Evolutionary conservation across 2,329 filamentous ascomycete genomes (phyloP).

Genomic region (Calonectria pseudoturangicola): DNA sequence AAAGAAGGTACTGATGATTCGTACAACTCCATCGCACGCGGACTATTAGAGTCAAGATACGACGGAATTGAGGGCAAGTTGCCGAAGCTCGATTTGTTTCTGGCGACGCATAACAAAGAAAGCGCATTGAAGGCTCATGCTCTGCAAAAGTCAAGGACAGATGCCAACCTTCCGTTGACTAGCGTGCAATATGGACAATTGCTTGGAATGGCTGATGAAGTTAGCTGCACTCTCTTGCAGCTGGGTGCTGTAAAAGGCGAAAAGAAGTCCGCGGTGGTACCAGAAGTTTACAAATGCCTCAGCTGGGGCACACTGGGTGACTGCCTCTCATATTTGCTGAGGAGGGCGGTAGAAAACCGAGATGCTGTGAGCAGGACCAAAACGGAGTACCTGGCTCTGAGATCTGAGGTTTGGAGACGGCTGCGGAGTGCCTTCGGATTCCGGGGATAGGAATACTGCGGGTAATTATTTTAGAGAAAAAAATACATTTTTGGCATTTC

Average conservation of each 20-base stretch:
- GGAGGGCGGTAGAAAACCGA: constrained; percentile 23
- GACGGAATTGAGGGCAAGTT: constrained; percentile 56
- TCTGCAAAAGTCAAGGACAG: constrained; percentile 10
- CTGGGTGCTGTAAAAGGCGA: constrained; percentile 1
- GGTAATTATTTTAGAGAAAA: neutral
- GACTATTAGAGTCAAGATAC: constrained; percentile 61
- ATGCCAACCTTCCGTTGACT: neutral
- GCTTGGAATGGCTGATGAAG: constrained; percentile 34
- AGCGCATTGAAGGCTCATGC: constrained; percentile 46
- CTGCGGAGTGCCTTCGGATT: neutral
- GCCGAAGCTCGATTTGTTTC: constrained; percentile 67
- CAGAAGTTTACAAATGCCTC: constrained; percentile 29
- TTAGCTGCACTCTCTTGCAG: constrained; percentile 26
- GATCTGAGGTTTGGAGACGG: constrained; percentile 28
- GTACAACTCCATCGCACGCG: constrained; percentile 70
- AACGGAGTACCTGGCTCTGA: constrained; percentile 28
- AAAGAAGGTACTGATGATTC: constrained; percentile 71
- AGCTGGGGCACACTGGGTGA: constrained; percentile 27
- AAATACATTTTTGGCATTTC: neutral
- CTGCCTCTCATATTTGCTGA: constrained; percentile 23
- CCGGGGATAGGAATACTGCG: neutral
- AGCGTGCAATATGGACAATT: constrained; percentile 26
- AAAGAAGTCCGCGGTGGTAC: neutral
- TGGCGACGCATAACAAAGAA: constrained; percentile 72
- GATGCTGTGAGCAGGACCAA: constrained; percentile 30